Evolutionary conservation across 176 grass and related monocot genomes (phyloP).

Genomic region (Bromus sterilis): DNA sequence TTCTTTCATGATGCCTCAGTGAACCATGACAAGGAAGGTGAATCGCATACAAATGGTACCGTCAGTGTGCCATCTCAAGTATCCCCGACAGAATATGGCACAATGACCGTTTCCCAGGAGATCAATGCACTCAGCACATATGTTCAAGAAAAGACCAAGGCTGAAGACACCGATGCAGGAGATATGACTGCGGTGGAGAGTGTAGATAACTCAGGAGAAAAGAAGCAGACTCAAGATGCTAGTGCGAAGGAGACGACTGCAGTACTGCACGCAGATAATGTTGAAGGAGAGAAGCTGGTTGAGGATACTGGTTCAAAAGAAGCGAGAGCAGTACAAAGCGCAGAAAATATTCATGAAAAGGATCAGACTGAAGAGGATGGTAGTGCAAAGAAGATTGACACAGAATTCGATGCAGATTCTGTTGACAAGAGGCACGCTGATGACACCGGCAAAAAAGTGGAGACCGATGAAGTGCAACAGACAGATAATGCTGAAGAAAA

Average conservation of each 20-base stretch:
- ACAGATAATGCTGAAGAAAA: conserved; percentile 2
- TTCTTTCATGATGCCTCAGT: not conserved
- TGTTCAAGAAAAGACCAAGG: not conserved
- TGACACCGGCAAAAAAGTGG: not conserved
- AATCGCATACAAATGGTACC: not conserved
- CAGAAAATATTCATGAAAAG: conserved; percentile 8
- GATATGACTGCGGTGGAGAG: not conserved
- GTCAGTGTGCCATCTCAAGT: not conserved
- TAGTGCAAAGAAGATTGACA: not conserved
- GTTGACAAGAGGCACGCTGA: not conserved
- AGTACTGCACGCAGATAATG: not conserved
- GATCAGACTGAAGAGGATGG: conserved; percentile 11
- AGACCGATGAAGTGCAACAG: not conserved
- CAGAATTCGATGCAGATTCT: not conserved
- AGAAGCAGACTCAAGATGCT: conserved; percentile 1
- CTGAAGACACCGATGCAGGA: not conserved
- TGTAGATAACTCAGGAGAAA: not conserved
- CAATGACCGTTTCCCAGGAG: not conserved
- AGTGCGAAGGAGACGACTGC: not conserved
- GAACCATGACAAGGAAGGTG: not conserved
- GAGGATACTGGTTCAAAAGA: not conserved
- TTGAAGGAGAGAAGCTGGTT: conserved; percentile 9
- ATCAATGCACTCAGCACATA: not conserved
- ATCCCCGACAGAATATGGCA: not conserved
- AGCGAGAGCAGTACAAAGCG: not conserved